These are phyloP conservation scores for Picochlorum sp. DNA, from an alignment of 139 green algal species.

Conservation along the genomic window DNA sequence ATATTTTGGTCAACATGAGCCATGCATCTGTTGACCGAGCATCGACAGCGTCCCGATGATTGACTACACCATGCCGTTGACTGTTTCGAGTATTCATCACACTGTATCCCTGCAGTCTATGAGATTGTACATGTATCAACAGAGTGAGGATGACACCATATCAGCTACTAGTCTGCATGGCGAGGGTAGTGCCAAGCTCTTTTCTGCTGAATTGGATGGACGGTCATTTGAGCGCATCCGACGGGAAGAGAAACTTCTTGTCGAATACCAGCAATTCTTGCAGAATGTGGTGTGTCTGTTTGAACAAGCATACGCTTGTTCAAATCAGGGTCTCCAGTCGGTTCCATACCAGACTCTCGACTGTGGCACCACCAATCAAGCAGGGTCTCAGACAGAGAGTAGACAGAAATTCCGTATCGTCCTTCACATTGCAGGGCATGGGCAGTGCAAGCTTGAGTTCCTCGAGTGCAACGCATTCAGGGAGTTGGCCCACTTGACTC, in stretches of 20 bases:
- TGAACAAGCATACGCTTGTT: too few relatives aligned
- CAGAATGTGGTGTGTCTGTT: slow-evolving; percentile 70
- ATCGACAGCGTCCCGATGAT: too few relatives aligned
- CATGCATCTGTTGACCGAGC: too few relatives aligned
- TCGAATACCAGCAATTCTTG: slow-evolving; percentile 84
- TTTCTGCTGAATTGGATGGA: slow-evolving; percentile 81
- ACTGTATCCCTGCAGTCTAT: too few relatives aligned
- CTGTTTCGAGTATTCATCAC: too few relatives aligned
- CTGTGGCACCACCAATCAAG: too few relatives aligned
- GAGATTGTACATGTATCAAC: too few relatives aligned
- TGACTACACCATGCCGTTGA: too few relatives aligned
- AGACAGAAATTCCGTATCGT: neutral
- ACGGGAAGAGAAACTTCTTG: slow-evolving; percentile 80
- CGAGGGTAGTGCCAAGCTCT: slow-evolving; percentile 61
- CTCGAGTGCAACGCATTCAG: slow-evolving; percentile 95
- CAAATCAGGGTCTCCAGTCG: too few relatives aligned
- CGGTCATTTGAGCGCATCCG: slow-evolving; percentile 81
- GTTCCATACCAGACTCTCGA: too few relatives aligned
- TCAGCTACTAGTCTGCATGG: slow-evolving; percentile 66
- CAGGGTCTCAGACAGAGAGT: too few relatives aligned
- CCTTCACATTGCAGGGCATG: slow-evolving; percentile 52
- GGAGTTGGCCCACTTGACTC: slow-evolving; percentile 77
- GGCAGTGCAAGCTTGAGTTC: slow-evolving; percentile 53
- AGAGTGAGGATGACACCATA: neutral
- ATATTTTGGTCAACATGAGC: too few relatives aligned